Evolutionary conservation across 768 basidiomycete species (phyloP).

Genomic region (Suillus paluster): DNA sequence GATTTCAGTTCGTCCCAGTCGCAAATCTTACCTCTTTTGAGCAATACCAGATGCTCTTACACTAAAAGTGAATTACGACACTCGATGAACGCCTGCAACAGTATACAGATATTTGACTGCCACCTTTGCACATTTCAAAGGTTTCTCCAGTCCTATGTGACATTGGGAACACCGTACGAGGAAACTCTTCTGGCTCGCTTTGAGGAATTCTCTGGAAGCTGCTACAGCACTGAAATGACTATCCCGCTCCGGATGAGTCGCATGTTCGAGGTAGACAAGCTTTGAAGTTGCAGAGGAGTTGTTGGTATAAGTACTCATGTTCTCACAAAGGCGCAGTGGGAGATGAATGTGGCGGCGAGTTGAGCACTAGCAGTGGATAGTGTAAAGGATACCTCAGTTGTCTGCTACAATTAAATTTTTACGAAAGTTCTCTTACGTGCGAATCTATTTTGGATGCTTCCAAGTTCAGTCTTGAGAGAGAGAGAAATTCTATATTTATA

Average conservation of each 20-base stretch:
- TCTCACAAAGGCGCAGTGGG: not conserved
- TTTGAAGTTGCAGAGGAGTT: not conserved
- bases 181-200: not conserved
- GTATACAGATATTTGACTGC: too few species aligned
- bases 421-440: too few species aligned
- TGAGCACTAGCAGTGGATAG: too few species aligned
- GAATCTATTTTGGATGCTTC: too few species aligned
- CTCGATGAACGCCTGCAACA: not conserved
- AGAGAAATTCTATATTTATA: too few species aligned
- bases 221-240: not conserved
- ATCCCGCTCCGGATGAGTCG: not conserved
- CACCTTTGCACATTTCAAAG: constrained; percentile 18
- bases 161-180: constrained; percentile 18
- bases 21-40: constrained; percentile 16
- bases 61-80: constrained; percentile 11
- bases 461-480: too few species aligned
- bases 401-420: too few species aligned
- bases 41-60: constrained; percentile 25
- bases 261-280: not conserved
- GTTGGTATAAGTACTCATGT: not conserved
- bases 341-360: too few species aligned
- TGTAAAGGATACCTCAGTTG: too few species aligned
- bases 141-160: constrained; percentile 8
- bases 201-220: not conserved
- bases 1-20: not conserved